Evolutionary conservation across 345 rosid species (phyloP).

Genomic region (Ricinus communis): DNA sequence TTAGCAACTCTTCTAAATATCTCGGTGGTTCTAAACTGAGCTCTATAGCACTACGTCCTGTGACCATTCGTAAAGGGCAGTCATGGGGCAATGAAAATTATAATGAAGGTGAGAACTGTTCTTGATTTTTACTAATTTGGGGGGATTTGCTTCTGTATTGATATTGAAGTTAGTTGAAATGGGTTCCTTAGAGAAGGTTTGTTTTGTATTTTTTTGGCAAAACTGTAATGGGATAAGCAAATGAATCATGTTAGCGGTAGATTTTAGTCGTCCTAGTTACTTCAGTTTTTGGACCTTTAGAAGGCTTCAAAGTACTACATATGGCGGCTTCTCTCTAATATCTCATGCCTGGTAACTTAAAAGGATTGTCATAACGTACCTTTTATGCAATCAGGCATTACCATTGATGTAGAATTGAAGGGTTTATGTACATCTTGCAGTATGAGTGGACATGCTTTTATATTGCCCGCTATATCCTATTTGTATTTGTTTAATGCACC

Average conservation of each 20-base stretch:
- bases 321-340: background rate
- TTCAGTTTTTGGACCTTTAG: background rate
- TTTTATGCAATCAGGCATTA: background rate
- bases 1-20: conserved; percentile 66
- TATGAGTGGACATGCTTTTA: background rate
- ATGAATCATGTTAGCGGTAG: background rate
- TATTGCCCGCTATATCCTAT: background rate
- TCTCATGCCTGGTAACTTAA: background rate
- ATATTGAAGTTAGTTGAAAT: background rate
- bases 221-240: background rate
- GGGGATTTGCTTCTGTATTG: background rate
- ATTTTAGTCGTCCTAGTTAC: background rate
- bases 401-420: background rate
- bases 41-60: conserved; percentile 72
- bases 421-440: background rate
- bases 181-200: conserved; percentile 6
- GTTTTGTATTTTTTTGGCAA: background rate
- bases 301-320: background rate
- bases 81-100: conserved; percentile 83
- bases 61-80: conserved; percentile 84
- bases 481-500: conserved; percentile 4
- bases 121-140: conserved; percentile 13
- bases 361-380: background rate
- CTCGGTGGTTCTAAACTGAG: conserved; percentile 82
- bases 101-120: conserved; percentile 71